Conservation (phyloP, 495 filamentous ascomycete species). For the Friedmanniomyces endolithicus region DNA sequence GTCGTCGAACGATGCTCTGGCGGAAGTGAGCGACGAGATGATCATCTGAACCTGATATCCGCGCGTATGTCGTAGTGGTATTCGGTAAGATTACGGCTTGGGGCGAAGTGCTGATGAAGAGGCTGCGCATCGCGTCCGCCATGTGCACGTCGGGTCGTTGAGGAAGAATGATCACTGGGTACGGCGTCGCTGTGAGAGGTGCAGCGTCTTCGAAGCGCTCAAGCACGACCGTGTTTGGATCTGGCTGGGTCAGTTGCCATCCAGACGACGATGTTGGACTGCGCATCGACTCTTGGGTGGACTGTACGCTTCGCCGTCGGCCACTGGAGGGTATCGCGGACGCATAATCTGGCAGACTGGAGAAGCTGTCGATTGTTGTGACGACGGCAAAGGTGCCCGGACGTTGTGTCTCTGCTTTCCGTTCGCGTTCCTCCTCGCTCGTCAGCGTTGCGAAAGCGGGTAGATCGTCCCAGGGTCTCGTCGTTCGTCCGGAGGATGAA, state of each 20-base stretch:
- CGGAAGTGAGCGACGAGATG: slow-evolving; percentile 11
- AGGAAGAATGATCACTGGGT: neutral
- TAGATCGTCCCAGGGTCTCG: slow-evolving; percentile 25
- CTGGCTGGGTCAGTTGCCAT: neutral
- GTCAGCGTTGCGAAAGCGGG: slow-evolving; percentile 44
- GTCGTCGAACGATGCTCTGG: slow-evolving; percentile 2
- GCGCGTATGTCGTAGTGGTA: neutral
- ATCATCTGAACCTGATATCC: neutral
- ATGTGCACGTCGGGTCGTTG: slow-evolving; percentile 5
- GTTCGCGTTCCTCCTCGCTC: slow-evolving; percentile 50
- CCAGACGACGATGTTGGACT: neutral
- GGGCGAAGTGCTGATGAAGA: slow-evolving; percentile 1
- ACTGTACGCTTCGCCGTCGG: slow-evolving; percentile 11
- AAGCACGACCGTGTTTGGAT: slow-evolving; percentile 16
- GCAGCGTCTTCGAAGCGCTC: slow-evolving; percentile 18
- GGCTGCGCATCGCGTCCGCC: slow-evolving; percentile 5
- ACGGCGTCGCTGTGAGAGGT: neutral
- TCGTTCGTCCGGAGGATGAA: neutral
- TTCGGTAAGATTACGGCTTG: neutral
- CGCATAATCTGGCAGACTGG: slow-evolving; percentile 42
- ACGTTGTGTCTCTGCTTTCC: slow-evolving; percentile 40
- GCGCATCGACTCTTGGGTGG: neutral
- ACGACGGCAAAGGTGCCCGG: slow-evolving; percentile 49
- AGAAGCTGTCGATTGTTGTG: slow-evolving; percentile 44
- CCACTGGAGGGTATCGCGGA: slow-evolving; percentile 19